phyloP scores from a whole-genome alignment of 306 rosid genomes.

The Albizia julibrissin region DNA sequence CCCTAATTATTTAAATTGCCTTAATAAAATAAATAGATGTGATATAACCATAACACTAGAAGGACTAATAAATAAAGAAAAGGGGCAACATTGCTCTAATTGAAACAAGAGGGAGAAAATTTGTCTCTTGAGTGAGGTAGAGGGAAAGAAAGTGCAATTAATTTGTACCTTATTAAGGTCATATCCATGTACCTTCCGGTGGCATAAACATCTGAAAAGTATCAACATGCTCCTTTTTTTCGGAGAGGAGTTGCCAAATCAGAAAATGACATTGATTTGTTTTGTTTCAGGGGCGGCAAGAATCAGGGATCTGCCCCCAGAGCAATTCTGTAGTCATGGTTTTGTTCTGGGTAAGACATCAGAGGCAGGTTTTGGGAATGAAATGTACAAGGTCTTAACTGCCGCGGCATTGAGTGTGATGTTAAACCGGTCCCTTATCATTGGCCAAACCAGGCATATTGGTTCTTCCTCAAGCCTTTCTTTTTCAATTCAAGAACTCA shows the following conservation, averaged over 20 bases:
- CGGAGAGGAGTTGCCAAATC: neutral
- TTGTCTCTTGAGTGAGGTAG: neutral
- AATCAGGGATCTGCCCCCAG: slow-evolving; percentile 67
- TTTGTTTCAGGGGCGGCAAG: slow-evolving; percentile 78
- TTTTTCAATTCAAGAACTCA: slow-evolving; percentile 43
- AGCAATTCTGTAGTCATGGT: slow-evolving; percentile 83
- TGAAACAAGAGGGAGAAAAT: neutral
- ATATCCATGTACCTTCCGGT: neutral
- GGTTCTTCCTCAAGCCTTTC: slow-evolving; percentile 93
- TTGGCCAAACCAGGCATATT: slow-evolving; percentile 99
- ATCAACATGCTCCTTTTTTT: neutral
- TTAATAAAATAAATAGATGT: no score
- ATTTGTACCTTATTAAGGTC: neutral
- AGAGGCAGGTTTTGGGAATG: slow-evolving; percentile 97
- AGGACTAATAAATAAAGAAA: neutral
- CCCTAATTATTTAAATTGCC: no score
- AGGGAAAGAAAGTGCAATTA: neutral
- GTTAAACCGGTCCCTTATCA: slow-evolving; percentile 95
- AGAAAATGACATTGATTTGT: slow-evolving; percentile 19
- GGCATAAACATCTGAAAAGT: neutral
- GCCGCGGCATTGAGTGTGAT: slow-evolving; percentile 88
- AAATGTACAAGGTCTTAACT: slow-evolving; percentile 92
- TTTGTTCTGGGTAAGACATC: slow-evolving; percentile 91
- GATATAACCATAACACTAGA: no score
- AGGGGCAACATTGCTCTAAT: neutral